Conservation (phyloP, 495 filamentous ascomycete species). For the Aspergillus baeticus region DNA sequence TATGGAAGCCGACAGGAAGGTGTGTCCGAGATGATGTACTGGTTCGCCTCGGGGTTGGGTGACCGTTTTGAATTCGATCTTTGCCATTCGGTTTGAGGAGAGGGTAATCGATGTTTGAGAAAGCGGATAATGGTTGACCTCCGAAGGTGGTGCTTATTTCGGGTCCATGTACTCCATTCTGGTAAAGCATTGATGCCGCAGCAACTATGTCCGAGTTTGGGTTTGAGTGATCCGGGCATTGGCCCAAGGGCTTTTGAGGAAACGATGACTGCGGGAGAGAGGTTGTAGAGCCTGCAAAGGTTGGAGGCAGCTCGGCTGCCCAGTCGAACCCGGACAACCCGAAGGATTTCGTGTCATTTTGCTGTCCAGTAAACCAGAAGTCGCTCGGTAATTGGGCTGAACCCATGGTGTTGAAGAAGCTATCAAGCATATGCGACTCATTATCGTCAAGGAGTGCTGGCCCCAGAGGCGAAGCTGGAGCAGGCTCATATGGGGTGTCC, state of each 20-base stretch:
- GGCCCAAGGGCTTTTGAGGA: conserved; percentile 26
- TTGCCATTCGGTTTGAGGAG: conserved; percentile 21
- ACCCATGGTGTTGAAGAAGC: conserved; percentile 61
- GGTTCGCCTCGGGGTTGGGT: conserved; percentile 9
- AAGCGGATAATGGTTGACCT: conserved; percentile 30
- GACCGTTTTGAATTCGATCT: conserved; percentile 14
- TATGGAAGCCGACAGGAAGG: conserved; percentile 38
- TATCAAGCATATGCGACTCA: conserved; percentile 59
- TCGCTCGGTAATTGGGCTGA: conserved; percentile 52
- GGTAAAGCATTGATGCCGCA: conserved; percentile 48
- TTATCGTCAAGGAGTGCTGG: conserved; percentile 60
- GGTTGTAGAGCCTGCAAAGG: conserved; percentile 59
- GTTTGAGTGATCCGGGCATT: conserved; percentile 22
- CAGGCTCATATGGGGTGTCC: conserved; percentile 54
- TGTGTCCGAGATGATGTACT: conserved; percentile 20
- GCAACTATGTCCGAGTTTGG: conserved; percentile 48
- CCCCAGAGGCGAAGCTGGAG: conserved; percentile 57
- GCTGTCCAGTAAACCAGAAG: conserved; percentile 41
- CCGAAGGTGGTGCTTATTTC: conserved; percentile 31
- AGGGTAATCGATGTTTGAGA: conserved; percentile 25
- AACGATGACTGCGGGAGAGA: conserved; percentile 54
- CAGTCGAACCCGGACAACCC: conserved; percentile 48
- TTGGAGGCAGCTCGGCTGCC: conserved; percentile 56
- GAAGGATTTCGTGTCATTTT: conserved; percentile 46
- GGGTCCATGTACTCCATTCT: conserved; percentile 31